phyloP scores from a whole-genome alignment of 2,329 filamentous ascomycete genomes.

The Colletotrichum salicis region DNA sequence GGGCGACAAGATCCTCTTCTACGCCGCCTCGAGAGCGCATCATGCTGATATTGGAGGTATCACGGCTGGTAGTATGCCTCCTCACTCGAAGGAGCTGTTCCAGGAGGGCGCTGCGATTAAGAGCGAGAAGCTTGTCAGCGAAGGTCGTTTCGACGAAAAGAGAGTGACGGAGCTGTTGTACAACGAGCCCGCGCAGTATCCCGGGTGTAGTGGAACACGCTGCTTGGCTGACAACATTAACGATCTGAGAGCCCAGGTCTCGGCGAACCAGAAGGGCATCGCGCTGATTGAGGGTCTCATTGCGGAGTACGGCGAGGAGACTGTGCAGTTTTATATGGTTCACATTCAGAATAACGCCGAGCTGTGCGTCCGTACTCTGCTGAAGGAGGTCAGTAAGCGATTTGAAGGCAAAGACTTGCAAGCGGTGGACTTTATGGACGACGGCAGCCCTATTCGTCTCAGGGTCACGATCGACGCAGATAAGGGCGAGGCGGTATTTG shows the following conservation, averaged over 20 bases:
- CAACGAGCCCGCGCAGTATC: constrained; percentile 77
- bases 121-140: constrained; percentile 77
- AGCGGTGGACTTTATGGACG: constrained; percentile 85
- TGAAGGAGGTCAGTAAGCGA: constrained; percentile 75
- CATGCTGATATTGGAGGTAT: constrained; percentile 90
- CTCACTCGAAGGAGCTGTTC: constrained; percentile 72
- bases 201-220: constrained; percentile 81
- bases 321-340: constrained; percentile 86
- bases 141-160: constrained; percentile 81
- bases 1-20: constrained; percentile 80
- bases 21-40: constrained; percentile 82
- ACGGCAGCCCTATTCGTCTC: constrained; percentile 80
- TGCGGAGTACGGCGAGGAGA: constrained; percentile 79
- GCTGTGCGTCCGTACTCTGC: constrained; percentile 75
- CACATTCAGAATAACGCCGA: constrained; percentile 85
- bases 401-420: constrained; percentile 78
- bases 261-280: constrained; percentile 87
- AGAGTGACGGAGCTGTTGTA: constrained; percentile 78
- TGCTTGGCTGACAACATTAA: constrained; percentile 85
- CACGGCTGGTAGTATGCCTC: constrained; percentile 83
- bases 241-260: constrained; percentile 84
- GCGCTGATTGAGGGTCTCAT: constrained; percentile 81
- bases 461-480: constrained; percentile 79
- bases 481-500: constrained; percentile 82
- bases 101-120: constrained; percentile 73